Evolutionary conservation across 2,329 filamentous ascomycete genomes (phyloP), one percentile per base, ranked within the genome.

Genomic region (Nigrograna mackinnonii): DNA sequence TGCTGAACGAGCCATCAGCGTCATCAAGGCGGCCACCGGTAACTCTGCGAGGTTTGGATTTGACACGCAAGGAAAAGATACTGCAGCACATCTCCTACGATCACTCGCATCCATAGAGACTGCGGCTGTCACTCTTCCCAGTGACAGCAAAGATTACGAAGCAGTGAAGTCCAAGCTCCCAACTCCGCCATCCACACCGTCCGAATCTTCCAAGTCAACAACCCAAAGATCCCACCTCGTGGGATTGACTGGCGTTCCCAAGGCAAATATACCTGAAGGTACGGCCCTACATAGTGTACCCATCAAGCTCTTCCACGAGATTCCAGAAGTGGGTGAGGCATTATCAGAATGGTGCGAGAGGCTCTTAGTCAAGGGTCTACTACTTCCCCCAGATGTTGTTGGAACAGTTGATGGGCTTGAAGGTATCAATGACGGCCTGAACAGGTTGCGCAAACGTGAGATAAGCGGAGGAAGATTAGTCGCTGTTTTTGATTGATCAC

Each of bases 271-370:
- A 2, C 64, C 66, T 0, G 67, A 70, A 0, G 75, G 75, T 0
- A 71, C 83, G 0, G 61, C 72, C 5, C 77, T 83, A 43, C 86
- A 89, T 56, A 80, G 75, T 0, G 83, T 91, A 0, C 87, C 87
- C 0, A 87, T 91, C 47, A 91, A 91, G 64, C 57, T 89, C 4
- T 91, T 89, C 57, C 87, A 91, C 57, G 82, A 86, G 44, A 76
- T 84, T 0, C 78, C 82, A 0, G 73, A 74, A 2, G 72, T 90
- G 0, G 87, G 87, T 0, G 78, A 83, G 48, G 74, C 74, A 0
- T 60, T 89, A 40, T 82, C 82, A 11, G 60, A 70, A 1, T 91
- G 87, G 87, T 68, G 89, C 19, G 86, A 89, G 60, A 69, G 74
- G 18, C 64, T 91, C n/a, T 64, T 91, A 5, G 70, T 76, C 6